Percentiles rank a stretch among this genome's conserved stretches.
Conservation (phyloP, 2,329 filamentous ascomycete genomes). For the Chrysosphaeria jannelii region DNA sequence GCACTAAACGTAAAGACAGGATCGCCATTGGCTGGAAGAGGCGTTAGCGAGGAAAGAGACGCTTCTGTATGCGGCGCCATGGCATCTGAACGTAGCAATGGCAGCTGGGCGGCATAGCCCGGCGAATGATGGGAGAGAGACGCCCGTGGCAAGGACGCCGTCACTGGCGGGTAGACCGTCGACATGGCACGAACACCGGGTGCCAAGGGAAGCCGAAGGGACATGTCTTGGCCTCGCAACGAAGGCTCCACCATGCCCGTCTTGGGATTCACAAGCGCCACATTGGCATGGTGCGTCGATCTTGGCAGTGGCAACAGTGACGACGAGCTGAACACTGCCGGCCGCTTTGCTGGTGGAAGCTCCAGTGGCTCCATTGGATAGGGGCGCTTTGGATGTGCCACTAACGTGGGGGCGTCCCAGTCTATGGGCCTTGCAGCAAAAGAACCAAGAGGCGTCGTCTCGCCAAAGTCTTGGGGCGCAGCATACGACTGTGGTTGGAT, state of each 20-base stretch:
- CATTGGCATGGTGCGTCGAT: not conserved
- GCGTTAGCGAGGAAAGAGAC: conserved; percentile 17
- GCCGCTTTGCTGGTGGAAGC: no score
- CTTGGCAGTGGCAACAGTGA: no score
- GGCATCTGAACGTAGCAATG: conserved; percentile 6
- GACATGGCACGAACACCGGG: conserved; percentile 41
- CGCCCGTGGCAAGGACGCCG: not conserved
- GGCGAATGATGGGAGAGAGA: no score
- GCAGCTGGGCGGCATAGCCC: no score
- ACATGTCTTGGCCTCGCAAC: conserved; percentile 11
- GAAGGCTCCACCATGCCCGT: not conserved
- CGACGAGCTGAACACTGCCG: no score
- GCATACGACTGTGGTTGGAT: no score
- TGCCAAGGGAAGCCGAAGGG: conserved; percentile 31
- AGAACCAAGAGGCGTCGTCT: not conserved
- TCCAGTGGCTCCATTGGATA: conserved; percentile 4
- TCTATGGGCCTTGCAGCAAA: not conserved
- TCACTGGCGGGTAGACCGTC: conserved; percentile 23
- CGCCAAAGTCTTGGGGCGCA: not conserved
- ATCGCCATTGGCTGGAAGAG: conserved; percentile 22
- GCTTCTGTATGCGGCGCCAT: conserved; percentile 9
- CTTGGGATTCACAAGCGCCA: not conserved
- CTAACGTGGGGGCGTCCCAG: not conserved
- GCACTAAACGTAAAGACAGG: conserved; percentile 38
- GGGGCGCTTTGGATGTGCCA: conserved; percentile 14